Percentiles rank a stretch among this genome's conserved stretches.
Conservation (phyloP, 257 asterid genomes). For the Nicotiana paniculata region DNA sequence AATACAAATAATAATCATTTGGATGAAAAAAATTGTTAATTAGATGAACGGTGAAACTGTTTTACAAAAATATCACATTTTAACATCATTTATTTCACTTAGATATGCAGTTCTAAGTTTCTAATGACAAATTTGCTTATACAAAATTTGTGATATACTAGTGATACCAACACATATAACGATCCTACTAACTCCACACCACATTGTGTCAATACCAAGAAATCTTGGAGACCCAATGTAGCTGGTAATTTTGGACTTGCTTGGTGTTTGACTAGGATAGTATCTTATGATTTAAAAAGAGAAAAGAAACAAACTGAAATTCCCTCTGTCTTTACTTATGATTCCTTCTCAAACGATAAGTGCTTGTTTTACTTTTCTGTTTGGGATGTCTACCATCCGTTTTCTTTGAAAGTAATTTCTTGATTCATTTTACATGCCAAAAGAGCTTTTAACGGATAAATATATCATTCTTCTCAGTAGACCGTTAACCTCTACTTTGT, state of each 20-base stretch:
- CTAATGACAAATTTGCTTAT: not conserved
- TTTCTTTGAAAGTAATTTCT: not conserved
- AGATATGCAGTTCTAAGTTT: not conserved
- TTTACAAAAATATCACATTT: too few species aligned
- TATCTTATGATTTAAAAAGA: not conserved
- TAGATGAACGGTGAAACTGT: too few species aligned
- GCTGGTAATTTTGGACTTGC: not conserved
- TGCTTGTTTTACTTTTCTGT: not conserved
- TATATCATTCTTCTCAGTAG: not conserved
- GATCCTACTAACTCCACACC: not conserved
- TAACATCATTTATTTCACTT: too few species aligned
- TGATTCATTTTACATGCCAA: not conserved
- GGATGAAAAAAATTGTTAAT: not conserved
- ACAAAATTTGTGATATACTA: not conserved
- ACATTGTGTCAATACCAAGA: not conserved
- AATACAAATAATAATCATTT: not conserved
- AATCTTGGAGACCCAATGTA: not conserved
- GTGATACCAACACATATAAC: not conserved
- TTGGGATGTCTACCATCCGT: not conserved
- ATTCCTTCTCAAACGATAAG: not conserved
- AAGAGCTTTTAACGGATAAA: not conserved
- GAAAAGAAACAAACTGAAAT: not conserved
- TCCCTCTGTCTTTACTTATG: not conserved
- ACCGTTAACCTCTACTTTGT: not conserved
- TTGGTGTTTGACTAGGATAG: not conserved